Evolutionary conservation across 2,329 filamentous ascomycete genomes (phyloP).

Genomic region (Exophiala spinifera): DNA sequence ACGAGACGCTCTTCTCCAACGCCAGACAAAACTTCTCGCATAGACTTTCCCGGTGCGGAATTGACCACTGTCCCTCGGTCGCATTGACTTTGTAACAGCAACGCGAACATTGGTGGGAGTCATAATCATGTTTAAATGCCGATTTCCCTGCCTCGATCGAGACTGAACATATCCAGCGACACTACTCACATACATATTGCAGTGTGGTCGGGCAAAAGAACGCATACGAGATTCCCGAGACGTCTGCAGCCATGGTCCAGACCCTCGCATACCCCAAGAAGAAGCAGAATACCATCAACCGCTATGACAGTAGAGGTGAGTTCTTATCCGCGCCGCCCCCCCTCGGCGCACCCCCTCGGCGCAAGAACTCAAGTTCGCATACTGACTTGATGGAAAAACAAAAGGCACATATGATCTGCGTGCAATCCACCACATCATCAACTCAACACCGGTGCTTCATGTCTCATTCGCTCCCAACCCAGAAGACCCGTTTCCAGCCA

Average conservation of each 20-base stretch:
- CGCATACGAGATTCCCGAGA: too few relatives aligned
- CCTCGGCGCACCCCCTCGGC: neutral
- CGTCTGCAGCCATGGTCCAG: conserved; percentile 37
- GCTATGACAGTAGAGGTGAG: conserved; percentile 62
- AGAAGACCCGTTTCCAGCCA: conserved; percentile 67
- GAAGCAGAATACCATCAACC: conserved; percentile 63
- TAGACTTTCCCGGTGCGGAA: conserved; percentile 11
- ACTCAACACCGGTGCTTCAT: conserved; percentile 70
- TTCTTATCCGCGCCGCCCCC: neutral
- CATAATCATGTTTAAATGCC: neutral
- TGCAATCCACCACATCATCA: conserved; percentile 73
- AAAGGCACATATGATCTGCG: conserved; percentile 68
- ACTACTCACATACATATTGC: neutral
- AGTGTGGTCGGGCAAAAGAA: too few relatives aligned
- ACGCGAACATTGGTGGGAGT: conserved; percentile 8
- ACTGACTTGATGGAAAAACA: too few relatives aligned
- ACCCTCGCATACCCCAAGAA: conserved; percentile 59
- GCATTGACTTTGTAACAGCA: conserved; percentile 18
- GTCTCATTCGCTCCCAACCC: conserved; percentile 68
- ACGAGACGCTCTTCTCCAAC: neutral
- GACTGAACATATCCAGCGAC: neutral
- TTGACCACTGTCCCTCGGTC: conserved; percentile 8
- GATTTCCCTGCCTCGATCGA: neutral
- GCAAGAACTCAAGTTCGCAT: too few relatives aligned
- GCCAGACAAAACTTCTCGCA: neutral